Evolutionary conservation across 2,329 filamentous ascomycete species (phyloP).

Genomic region (Fusarium nodosum): DNA sequence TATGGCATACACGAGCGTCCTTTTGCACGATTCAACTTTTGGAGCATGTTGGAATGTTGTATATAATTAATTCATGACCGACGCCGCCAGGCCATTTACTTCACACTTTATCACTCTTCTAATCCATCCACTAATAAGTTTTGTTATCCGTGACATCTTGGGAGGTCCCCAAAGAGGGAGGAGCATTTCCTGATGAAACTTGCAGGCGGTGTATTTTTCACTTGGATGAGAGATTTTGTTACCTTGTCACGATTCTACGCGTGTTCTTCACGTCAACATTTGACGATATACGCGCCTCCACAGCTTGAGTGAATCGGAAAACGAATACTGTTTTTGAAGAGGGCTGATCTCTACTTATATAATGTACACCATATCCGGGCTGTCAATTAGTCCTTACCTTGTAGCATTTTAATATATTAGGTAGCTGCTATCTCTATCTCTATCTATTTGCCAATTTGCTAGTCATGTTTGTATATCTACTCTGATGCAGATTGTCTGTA

Average conservation of each 20-base stretch:
- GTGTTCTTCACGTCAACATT: slow-evolving; percentile 34
- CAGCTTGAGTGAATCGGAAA: slow-evolving; percentile 29
- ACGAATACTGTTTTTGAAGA: slow-evolving; percentile 17
- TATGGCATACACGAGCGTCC: slow-evolving; percentile 43
- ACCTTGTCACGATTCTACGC: slow-evolving; percentile 34
- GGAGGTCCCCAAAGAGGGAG: slow-evolving; percentile 20
- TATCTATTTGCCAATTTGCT: neutral
- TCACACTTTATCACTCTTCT: slow-evolving; percentile 32
- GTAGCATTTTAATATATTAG: slow-evolving; percentile 62
- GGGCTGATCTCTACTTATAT: slow-evolving; percentile 48
- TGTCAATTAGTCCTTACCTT: slow-evolving; percentile 58
- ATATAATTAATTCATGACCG: slow-evolving; percentile 49
- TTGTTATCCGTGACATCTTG: slow-evolving; percentile 22
- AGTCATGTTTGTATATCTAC: neutral
- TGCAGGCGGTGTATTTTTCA: slow-evolving; percentile 19
- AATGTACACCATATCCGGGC: slow-evolving; percentile 44
- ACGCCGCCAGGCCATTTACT: slow-evolving; percentile 44
- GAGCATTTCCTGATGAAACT: slow-evolving; percentile 24
- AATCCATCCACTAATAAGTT: slow-evolving; percentile 19
- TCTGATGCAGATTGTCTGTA: neutral
- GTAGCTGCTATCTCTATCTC: slow-evolving; percentile 57
- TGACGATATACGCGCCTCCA: slow-evolving; percentile 32
- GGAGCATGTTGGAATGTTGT: slow-evolving; percentile 50
- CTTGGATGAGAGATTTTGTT: slow-evolving; percentile 29
- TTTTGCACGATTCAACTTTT: slow-evolving; percentile 34